These are phyloP conservation scores for Cocos nucifera DNA, from an alignment of 176 grass and related monocot genomes.

Conservation along the genomic window DNA sequence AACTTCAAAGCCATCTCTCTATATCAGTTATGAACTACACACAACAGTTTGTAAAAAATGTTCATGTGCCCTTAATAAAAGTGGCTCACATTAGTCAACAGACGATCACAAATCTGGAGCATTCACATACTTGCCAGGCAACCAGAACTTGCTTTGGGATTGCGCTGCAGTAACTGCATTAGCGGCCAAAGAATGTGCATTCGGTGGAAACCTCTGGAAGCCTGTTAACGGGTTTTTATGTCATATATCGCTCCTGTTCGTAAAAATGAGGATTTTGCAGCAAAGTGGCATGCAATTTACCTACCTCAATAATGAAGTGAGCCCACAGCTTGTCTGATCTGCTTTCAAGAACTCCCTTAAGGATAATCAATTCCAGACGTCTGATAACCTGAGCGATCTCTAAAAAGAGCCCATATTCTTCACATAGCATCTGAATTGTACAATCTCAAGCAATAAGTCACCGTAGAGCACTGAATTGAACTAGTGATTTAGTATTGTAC, in stretches of 20 bases:
- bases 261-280: too few relatives aligned
- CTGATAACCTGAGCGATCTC: conserved; percentile 42
- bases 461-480: background rate
- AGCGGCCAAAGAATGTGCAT: conserved; percentile 65
- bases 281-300: background rate
- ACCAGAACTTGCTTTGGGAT: background rate
- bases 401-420: conserved; percentile 45
- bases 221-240: conserved; percentile 11
- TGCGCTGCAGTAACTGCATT: conserved; percentile 55
- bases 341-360: conserved; percentile 50
- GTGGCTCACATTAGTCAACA: too few relatives aligned
- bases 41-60: too few relatives aligned
- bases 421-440: conserved; percentile 43
- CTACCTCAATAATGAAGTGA: conserved; percentile 54
- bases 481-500: conserved; percentile 8
- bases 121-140: too few relatives aligned
- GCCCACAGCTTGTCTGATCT: conserved; percentile 42
- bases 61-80: too few relatives aligned
- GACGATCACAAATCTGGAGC: too few relatives aligned
- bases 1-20: too few relatives aligned
- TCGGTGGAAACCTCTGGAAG: conserved; percentile 33
- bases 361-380: conserved; percentile 39
- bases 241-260: too few relatives aligned
- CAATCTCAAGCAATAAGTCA: background rate
- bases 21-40: too few relatives aligned